These are phyloP conservation scores for Magnaporthiopsis incrustans DNA, from an alignment of 2,329 filamentous ascomycete genomes.

Conservation along the genomic window DNA sequence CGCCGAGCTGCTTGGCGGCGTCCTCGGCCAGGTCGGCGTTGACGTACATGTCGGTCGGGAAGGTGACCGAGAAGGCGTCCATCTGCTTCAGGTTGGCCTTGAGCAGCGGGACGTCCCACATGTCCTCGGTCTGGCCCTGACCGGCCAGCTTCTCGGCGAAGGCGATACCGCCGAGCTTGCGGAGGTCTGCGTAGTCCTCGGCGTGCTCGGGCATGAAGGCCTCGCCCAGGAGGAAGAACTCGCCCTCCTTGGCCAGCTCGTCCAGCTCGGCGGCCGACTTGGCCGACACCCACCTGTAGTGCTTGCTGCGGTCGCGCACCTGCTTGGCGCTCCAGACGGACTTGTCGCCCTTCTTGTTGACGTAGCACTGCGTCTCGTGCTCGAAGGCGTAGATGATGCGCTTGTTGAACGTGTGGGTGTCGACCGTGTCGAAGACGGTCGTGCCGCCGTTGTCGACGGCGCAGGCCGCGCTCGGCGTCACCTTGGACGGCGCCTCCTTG, in stretches of 20 bases:
- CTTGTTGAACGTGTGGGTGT: constrained; percentile 13
- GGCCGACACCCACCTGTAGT: constrained; percentile 1
- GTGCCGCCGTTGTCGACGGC: neutral
- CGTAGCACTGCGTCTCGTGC: constrained; percentile 16
- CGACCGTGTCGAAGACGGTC: constrained; percentile 7
- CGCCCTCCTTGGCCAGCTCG: neutral
- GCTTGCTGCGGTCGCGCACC: neutral
- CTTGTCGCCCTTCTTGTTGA: constrained; percentile 1
- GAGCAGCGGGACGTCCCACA: constrained; percentile 11
- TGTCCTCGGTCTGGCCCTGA: constrained; percentile 8
- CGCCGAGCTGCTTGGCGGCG: neutral
- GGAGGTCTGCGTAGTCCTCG: constrained; percentile 12
- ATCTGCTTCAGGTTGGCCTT: constrained; percentile 9
- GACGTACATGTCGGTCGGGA: constrained; percentile 13
- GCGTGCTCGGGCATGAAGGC: constrained; percentile 17
- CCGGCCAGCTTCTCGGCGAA: constrained; percentile 10
- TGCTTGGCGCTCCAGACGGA: constrained; percentile 13
- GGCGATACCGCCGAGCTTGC: constrained; percentile 1
- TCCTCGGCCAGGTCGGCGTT: constrained; percentile 6
- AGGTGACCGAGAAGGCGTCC: constrained; percentile 11
- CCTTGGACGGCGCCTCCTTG: neutral
- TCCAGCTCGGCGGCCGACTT: neutral
- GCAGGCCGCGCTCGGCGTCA: neutral
- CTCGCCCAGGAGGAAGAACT: constrained; percentile 17
- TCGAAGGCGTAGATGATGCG: constrained; percentile 17